Conservation (phyloP, 768 basidiomycete species). For the Leccinum uliginosum region DNA sequence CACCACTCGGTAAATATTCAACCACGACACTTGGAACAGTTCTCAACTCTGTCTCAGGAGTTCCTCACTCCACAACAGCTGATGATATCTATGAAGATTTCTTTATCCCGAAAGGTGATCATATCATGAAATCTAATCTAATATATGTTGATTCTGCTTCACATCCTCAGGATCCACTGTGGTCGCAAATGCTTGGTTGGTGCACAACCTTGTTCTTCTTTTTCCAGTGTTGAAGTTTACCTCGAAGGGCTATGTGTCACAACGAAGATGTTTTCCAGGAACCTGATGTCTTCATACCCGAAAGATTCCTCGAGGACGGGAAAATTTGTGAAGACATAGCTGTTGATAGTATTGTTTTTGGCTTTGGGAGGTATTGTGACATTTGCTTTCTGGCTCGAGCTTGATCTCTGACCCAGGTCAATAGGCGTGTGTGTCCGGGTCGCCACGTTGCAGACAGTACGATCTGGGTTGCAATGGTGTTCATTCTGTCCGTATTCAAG, state of each 20-base stretch:
- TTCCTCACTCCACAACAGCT: slow-evolving; percentile 17
- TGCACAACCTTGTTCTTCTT: background rate
- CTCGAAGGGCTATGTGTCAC: slow-evolving; percentile 16
- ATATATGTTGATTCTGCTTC: background rate
- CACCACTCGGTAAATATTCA: slow-evolving; percentile 19
- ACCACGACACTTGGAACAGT: background rate
- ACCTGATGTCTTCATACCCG: slow-evolving; percentile 28
- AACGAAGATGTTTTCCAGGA: slow-evolving; percentile 15
- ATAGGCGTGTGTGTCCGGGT: slow-evolving; percentile 31
- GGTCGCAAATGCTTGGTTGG: slow-evolving; percentile 20
- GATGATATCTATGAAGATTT: slow-evolving; percentile 16
- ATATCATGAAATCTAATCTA: background rate
- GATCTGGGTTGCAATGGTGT: slow-evolving; percentile 29
- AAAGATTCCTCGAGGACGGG: slow-evolving; percentile 26
- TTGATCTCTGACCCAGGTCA: background rate
- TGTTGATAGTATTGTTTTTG: slow-evolving; percentile 9
- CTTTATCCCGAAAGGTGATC: slow-evolving; percentile 24
- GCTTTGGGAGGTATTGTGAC: slow-evolving; percentile 22
- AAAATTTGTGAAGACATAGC: background rate
- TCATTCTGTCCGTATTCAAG: slow-evolving; percentile 21
- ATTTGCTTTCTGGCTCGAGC: background rate
- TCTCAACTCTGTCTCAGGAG: slow-evolving; percentile 3
- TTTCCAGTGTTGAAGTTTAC: background rate
- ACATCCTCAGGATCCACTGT: slow-evolving; percentile 14
- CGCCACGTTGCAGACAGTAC: slow-evolving; percentile 26